Evolutionary conservation across 2,329 filamentous ascomycete genomes (phyloP), one percentile per base, ranked within the genome.

Genomic region (Aurifilum marmelostoma): DNA sequence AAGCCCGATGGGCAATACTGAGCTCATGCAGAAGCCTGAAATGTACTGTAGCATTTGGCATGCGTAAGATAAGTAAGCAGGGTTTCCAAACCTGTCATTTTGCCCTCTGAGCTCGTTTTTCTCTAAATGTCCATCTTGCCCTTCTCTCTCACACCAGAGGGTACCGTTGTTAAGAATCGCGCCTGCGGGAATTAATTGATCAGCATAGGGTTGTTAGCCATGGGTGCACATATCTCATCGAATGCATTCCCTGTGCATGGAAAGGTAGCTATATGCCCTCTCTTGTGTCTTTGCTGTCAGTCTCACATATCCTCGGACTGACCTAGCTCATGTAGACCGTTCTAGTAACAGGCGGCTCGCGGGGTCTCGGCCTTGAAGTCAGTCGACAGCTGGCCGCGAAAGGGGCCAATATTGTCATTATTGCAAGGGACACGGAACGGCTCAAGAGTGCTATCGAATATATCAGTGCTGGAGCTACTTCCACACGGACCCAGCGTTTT

Each of bases 311-410:
- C 16, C 14, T 3, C 24, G 29, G 12, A 29, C 63, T 66, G 27
- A 50, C 68, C 14, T 24, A 50, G 68, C 12, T 74, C n/a, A 27
- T 11, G 18, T 63, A 97, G 94, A 97, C 94, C 2, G 85, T 97
- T 65, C 84, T 98, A 67, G 84, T 99, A 65, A 99, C 96, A 0
- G 96, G 96, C 61, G 94, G 91, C 41, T 97, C 96, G 0, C 92
- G 97, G 77, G 96, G 96, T 69, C 93, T 97, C 91, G 96, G 96
- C 70, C 89, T 90, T 74, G 88, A 89, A 65, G 88, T 90, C 27
- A 94, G 91, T 6, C 85, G 88, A 65, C 85, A 94, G 73, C 88
- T 99, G 59, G 87, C 95, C 2, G 83, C 87, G 63, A 94, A 94
- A 79, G 96, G 96, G 61, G 95, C 96, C 70, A 93, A 94, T 79